Evolutionary conservation across 805 yeast genomes (phyloP), one percentile per base, ranked within the genome.

Genomic region (Saccharomycopsis sp.): DNA sequence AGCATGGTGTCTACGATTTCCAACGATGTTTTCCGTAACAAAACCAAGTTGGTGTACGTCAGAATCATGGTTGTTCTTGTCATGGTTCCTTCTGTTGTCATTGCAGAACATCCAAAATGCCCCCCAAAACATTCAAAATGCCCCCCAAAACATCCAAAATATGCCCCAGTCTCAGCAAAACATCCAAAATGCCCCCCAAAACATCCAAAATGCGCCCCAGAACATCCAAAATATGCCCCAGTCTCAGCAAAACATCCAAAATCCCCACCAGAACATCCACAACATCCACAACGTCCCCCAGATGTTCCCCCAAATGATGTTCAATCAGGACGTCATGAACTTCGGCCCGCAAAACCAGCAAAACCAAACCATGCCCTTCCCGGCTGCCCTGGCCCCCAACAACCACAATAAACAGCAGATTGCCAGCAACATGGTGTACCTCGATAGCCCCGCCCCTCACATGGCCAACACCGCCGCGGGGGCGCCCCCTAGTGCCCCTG

Each of bases 1-100:
- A 97, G 95, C 5, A 78, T 89, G 78, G 88, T 89, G 0, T 89
- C 97, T 7, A 82, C 96, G 0, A 82, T 91, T 56, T 90, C 97
- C 34, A 91, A 91, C 66, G 97, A 91, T 71, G 66, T 91, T 29
- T 91, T 91, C 77, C 79, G 97, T 68, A 92, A 91, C 75, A 87
- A 81, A 67, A 76, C 89, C 56, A 79, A 82, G 37, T 73, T 87
- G 61, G 64, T 82, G 46, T 90, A 80, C 70, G 83, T 84, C 48
- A 82, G 98, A 67, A 73, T 73, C 20, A 71, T 89, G 62, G 96
- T 90, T 34, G 77, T 87, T 21, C 55, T 87, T 4, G 80, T 89
- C 57, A 90, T 91, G 81, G 82, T 87, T n/a, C 98, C 97, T 3
- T 84, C 87, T 21, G 80, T 91, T 44, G 90, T 89, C 21, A 89